A percentile compares a stretch with the other conserved stretches of the same genome.
These are phyloP conservation scores for Pneumocystis jirovecii DNA, from an alignment of 1,139 yeast genomes.

Conservation along the genomic window DNA sequence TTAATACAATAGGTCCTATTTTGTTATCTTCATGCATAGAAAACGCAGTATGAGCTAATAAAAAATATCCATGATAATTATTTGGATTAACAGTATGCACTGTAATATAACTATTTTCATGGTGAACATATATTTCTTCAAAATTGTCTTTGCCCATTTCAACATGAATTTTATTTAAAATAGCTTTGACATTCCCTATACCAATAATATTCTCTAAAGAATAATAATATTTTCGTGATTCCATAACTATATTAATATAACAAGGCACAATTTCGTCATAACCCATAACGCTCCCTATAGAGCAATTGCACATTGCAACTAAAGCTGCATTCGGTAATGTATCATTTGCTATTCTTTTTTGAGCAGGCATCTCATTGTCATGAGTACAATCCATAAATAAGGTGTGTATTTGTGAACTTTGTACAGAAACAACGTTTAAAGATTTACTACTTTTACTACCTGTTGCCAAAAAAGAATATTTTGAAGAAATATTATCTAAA, in stretches of 20 bases:
- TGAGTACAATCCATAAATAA: slow-evolving; percentile 96
- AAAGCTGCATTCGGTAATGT: slow-evolving; percentile 89
- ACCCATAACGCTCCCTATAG: slow-evolving; percentile 89
- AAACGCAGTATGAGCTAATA: slow-evolving; percentile 78
- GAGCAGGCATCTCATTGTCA: slow-evolving; percentile 80
- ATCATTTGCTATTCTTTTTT: slow-evolving; percentile 84
- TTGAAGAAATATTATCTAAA: slow-evolving; percentile 23
- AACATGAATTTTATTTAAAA: slow-evolving; percentile 44
- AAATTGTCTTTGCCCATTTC: slow-evolving; percentile 56
- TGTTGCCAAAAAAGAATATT: slow-evolving; percentile 8
- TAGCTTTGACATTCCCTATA: slow-evolving; percentile 53
- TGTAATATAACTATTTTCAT: slow-evolving; percentile 82
- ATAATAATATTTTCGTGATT: slow-evolving; percentile 40
- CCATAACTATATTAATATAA: slow-evolving; percentile 67
- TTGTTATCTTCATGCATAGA: slow-evolving; percentile 25
- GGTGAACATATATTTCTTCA: slow-evolving; percentile 88
- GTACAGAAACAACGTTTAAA: slow-evolving; percentile 28
- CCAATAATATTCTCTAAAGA: slow-evolving; percentile 40
- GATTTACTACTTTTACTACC: slow-evolving; percentile 1
- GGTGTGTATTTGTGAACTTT: slow-evolving; percentile 70
- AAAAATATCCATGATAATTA: slow-evolving; percentile 77
- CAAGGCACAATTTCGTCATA: slow-evolving; percentile 84
- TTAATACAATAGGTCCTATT: slow-evolving; percentile 45
- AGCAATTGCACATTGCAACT: slow-evolving; percentile 84
- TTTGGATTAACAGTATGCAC: slow-evolving; percentile 73